These are phyloP conservation scores for Fomitopsis pulvina DNA, from an alignment of 768 basidiomycete genomes.

Conservation along the genomic window DNA sequence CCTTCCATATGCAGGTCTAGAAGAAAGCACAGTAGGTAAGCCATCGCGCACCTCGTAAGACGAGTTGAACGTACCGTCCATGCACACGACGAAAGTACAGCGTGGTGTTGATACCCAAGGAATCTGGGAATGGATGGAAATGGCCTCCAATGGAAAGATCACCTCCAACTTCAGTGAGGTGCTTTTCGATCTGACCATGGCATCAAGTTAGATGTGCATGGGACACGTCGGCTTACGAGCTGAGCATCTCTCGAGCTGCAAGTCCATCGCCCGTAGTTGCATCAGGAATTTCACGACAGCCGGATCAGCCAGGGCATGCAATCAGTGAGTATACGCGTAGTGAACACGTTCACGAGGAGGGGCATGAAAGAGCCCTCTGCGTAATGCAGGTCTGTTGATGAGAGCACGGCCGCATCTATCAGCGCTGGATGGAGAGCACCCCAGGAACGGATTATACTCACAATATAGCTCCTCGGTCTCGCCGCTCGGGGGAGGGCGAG, in stretches of 20 bases:
- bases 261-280: slow-evolving; percentile 14
- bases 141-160: slow-evolving; percentile 31
- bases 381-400: slow-evolving; percentile 23
- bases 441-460: too few relatives aligned
- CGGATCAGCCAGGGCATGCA: slow-evolving; percentile 26
- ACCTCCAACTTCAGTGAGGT: slow-evolving; percentile 26
- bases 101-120: slow-evolving; percentile 28
- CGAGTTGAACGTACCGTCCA: slow-evolving; percentile 23
- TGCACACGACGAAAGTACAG: slow-evolving; percentile 34
- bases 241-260: slow-evolving; percentile 22
- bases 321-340: slow-evolving; percentile 24
- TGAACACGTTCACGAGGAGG: slow-evolving; percentile 23
- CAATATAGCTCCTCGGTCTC: slow-evolving; percentile 25
- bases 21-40: background rate
- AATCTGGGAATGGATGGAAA: slow-evolving; percentile 10
- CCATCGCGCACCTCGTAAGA: background rate
- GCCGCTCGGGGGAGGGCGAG: slow-evolving; percentile 18
- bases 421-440: background rate
- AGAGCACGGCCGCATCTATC: background rate
- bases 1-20: slow-evolving; percentile 12
- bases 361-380: slow-evolving; percentile 32
- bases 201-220: background rate
- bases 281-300: slow-evolving; percentile 17
- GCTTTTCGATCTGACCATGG: slow-evolving; percentile 30
- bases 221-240: slow-evolving; percentile 15